phyloP scores from a whole-genome alignment of 495 filamentous ascomycete genomes.

The Aspergillus coremiiformis region DNA sequence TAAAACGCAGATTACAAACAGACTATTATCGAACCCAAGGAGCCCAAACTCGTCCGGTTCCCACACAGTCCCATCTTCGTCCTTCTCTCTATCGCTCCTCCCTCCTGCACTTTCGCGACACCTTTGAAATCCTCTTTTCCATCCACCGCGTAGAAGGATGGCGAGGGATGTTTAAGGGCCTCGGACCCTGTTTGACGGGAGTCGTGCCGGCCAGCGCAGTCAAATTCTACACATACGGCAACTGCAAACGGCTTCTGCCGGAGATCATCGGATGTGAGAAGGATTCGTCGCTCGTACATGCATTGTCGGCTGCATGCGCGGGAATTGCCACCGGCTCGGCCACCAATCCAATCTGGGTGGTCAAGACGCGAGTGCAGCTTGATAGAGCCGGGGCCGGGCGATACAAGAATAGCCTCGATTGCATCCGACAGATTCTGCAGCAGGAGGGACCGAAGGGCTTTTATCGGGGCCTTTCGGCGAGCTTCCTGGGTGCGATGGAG shows the following conservation, averaged over 20 bases:
- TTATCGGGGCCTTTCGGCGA: constrained; percentile 80
- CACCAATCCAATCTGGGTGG: constrained; percentile 88
- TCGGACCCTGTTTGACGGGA: constrained; percentile 80
- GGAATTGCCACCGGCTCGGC: constrained; percentile 76
- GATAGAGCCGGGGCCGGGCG: constrained; percentile 63
- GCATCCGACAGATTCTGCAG: constrained; percentile 64
- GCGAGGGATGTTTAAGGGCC: constrained; percentile 79
- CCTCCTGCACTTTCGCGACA: constrained; percentile 63
- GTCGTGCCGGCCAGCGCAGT: constrained; percentile 82
- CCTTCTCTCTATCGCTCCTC: constrained; percentile 25
- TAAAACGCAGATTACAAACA: constrained; percentile 53
- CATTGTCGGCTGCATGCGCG: constrained; percentile 62
- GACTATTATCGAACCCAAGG: constrained; percentile 65
- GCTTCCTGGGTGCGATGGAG: constrained; percentile 79
- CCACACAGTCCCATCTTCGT: constrained; percentile 37
- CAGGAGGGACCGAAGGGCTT: constrained; percentile 70
- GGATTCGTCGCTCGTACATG: constrained; percentile 65
- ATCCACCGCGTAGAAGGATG: constrained; percentile 74
- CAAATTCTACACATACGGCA: constrained; percentile 86
- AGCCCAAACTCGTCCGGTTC: constrained; percentile 27
- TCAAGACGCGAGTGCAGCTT: constrained; percentile 84
- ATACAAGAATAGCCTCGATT: constrained; percentile 80
- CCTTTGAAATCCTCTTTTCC: constrained; percentile 68
- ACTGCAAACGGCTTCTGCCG: constrained; percentile 70
- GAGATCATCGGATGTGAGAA: constrained; percentile 39